Evolutionary conservation across 208 protist genomes (phyloP).

Genomic region (Polymyxa betae): DNA sequence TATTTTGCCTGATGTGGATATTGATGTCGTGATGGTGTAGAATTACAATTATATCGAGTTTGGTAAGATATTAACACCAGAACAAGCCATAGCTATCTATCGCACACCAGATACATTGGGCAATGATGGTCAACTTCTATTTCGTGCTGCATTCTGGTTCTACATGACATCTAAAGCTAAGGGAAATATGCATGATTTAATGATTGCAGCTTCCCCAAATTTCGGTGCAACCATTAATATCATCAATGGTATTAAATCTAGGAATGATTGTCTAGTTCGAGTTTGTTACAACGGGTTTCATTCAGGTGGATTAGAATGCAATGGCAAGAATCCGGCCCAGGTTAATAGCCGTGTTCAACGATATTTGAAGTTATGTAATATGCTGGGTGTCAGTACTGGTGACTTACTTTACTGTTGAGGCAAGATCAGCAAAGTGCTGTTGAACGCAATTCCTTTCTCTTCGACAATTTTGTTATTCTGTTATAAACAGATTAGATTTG

Average conservation of each 20-base stretch:
- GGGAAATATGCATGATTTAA: background rate
- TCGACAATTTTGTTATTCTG: no score
- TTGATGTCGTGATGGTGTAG: no score
- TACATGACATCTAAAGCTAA: conserved; percentile 42
- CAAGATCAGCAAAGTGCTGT: no score
- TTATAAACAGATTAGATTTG: no score
- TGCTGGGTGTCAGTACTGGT: no score
- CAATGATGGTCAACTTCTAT: background rate
- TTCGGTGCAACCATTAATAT: conserved; percentile 1
- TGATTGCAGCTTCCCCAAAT: background rate
- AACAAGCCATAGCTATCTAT: background rate
- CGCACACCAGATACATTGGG: background rate
- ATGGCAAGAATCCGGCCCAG: conserved; percentile 21
- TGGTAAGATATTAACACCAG: background rate
- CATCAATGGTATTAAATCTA: conserved; percentile 46
- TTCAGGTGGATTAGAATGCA: conserved; percentile 30
- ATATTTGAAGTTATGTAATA: background rate
- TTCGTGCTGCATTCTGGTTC: conserved; percentile 42
- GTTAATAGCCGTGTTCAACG: background rate
- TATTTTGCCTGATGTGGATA: background rate
- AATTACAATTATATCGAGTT: conserved; percentile 51
- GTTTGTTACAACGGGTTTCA: background rate
- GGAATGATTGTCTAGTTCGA: background rate
- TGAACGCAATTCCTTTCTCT: no score
- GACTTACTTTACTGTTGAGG: no score